Evolutionary conservation across 2,329 filamentous ascomycete genomes (phyloP).

Genomic region (Biscogniauxia sp.): DNA sequence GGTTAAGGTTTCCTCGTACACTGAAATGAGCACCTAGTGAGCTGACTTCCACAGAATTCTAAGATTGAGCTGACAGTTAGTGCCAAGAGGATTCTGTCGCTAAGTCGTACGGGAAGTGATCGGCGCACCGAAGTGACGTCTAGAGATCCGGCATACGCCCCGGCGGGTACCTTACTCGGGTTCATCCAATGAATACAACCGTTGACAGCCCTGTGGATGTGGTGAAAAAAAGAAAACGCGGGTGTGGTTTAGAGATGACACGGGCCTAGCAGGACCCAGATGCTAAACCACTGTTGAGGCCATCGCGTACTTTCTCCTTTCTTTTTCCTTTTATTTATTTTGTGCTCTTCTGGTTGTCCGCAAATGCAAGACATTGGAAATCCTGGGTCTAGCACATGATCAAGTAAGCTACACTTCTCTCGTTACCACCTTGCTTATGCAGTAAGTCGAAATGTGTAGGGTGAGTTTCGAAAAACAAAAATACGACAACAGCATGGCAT

Average conservation of each 20-base stretch:
- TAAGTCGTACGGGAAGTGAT: slow-evolving; percentile 3
- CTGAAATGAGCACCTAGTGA: neutral
- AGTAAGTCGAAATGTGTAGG: too few species aligned
- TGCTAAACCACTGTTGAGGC: neutral
- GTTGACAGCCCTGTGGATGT: neutral
- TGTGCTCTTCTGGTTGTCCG: neutral
- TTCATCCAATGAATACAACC: neutral
- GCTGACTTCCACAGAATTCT: neutral
- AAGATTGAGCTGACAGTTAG: slow-evolving; percentile 1
- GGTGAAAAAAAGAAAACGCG: neutral
- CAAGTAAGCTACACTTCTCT: neutral
- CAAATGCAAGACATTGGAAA: neutral
- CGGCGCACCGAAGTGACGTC: slow-evolving; percentile 3
- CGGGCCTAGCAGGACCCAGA: too few species aligned
- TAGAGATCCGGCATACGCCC: slow-evolving; percentile 8
- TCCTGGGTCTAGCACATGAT: neutral
- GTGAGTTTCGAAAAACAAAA: too few species aligned
- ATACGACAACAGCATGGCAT: neutral
- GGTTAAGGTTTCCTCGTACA: neutral
- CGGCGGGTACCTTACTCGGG: slow-evolving; percentile 1
- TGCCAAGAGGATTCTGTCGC: neutral
- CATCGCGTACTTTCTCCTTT: neutral
- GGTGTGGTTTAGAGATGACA: neutral
- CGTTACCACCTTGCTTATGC: too few species aligned
- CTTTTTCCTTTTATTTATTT: neutral